Percentiles rank a stretch among this genome's conserved stretches.
Conservation (phyloP, 192 early-diverging fungal genomes). For the Coemansia sp. region DNA sequence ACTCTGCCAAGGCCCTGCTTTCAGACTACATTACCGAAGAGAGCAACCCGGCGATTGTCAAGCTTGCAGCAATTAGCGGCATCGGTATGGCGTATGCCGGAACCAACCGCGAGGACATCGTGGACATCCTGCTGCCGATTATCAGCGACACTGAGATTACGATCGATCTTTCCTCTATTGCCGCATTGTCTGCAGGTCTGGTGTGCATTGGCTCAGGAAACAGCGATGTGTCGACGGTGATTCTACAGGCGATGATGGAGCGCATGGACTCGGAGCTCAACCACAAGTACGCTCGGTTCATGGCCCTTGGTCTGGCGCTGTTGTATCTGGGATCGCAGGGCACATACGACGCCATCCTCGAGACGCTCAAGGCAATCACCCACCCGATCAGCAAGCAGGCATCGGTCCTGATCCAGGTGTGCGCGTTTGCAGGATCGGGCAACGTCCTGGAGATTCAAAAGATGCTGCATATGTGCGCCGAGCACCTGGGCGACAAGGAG, state of each 20-base stretch:
- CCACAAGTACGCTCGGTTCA: slow-evolving; percentile 85
- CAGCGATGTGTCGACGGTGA: slow-evolving; percentile 86
- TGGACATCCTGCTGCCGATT: slow-evolving; percentile 77
- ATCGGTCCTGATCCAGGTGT: slow-evolving; percentile 82
- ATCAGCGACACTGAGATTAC: slow-evolving; percentile 74
- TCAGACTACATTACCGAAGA: slow-evolving; percentile 74
- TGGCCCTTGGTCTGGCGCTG: slow-evolving; percentile 90
- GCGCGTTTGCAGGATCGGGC: slow-evolving; percentile 90
- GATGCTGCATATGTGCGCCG: slow-evolving; percentile 94
- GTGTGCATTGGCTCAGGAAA: slow-evolving; percentile 90
- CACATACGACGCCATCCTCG: slow-evolving; percentile 83
- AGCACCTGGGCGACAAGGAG: slow-evolving; percentile 85
- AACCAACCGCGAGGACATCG: slow-evolving; percentile 79
- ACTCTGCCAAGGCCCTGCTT: slow-evolving; percentile 88
- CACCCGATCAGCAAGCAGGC: slow-evolving; percentile 90
- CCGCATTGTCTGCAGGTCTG: slow-evolving; percentile 86
- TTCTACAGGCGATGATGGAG: slow-evolving; percentile 95
- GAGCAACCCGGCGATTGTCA: slow-evolving; percentile 56
- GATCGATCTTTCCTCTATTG: slow-evolving; percentile 88
- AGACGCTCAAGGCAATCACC: slow-evolving; percentile 93
- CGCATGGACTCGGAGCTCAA: slow-evolving; percentile 82
- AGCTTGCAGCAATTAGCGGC: slow-evolving; percentile 82
- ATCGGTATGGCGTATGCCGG: slow-evolving; percentile 95
- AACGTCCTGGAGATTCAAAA: slow-evolving; percentile 96
- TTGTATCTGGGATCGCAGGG: slow-evolving; percentile 91